Evolutionary conservation across 345 rosid genomes (phyloP).

Genomic region (Eucalyptus marginata): DNA sequence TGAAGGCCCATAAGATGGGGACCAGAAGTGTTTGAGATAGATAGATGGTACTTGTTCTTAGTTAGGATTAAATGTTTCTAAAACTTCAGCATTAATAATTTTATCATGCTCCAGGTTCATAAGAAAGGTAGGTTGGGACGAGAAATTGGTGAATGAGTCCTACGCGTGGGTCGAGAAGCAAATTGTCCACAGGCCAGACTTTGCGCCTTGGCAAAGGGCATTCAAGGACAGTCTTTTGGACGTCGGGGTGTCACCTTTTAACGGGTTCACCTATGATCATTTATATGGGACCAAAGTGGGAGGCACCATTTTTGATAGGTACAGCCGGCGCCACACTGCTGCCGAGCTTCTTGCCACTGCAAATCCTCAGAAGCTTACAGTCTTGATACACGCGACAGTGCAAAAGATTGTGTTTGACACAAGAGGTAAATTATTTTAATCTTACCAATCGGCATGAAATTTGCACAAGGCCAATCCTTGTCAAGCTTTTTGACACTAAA

Average conservation of each 20-base stretch:
- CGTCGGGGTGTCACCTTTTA: conserved; percentile 73
- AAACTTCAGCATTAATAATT: neutral
- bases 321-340: conserved; percentile 85
- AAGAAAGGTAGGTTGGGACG: conserved; percentile 70
- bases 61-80: neutral
- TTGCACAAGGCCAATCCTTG: neutral
- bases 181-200: conserved; percentile 60
- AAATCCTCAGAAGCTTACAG: conserved; percentile 53
- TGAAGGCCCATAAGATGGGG: neutral
- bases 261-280: conserved; percentile 92
- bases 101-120: conserved; percentile 41
- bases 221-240: conserved; percentile 72
- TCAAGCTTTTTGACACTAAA: neutral
- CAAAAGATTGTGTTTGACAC: conserved; percentile 68
- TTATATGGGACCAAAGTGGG: conserved; percentile 87
- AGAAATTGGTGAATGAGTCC: conserved; percentile 66
- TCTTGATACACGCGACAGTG: conserved; percentile 69
- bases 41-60: neutral
- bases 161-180: conserved; percentile 84
- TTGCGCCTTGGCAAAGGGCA: conserved; percentile 64
- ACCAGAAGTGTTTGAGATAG: neutral
- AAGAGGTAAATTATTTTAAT: conserved; percentile 5
- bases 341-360: conserved; percentile 88
- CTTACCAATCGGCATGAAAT: neutral
- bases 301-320: conserved; percentile 82